Evolutionary conservation across 2,329 filamentous ascomycete species (phyloP).

Genomic region (Pestalotiopsis fici): DNA sequence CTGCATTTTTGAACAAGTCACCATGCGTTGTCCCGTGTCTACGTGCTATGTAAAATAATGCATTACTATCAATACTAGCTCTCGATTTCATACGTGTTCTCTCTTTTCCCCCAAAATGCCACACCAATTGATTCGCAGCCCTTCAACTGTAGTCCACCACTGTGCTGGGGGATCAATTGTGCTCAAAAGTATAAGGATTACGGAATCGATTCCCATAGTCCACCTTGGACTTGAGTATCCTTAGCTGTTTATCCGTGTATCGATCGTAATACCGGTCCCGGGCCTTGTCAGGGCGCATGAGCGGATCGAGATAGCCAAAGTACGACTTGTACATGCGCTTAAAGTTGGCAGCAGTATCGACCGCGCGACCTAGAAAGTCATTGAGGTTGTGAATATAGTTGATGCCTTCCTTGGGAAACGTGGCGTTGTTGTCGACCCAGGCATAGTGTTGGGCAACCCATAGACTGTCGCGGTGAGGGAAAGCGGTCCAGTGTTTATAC

Average conservation of each 20-base stretch:
- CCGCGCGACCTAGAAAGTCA: conserved; percentile 15
- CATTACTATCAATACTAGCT: no score
- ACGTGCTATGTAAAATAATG: no score
- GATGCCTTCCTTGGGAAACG: conserved; percentile 20
- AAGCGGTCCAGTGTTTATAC: conserved; percentile 19
- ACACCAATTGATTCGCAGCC: background rate
- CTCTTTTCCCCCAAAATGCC: background rate
- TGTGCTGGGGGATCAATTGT: no score
- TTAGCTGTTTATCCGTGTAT: conserved; percentile 13
- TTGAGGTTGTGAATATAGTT: conserved; percentile 21
- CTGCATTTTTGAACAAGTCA: background rate
- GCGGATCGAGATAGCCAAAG: conserved; percentile 26
- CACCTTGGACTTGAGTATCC: conserved; percentile 20
- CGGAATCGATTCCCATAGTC: conserved; percentile 25
- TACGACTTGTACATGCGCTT: conserved; percentile 19
- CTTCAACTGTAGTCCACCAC: no score
- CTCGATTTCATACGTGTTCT: no score
- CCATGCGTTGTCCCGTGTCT: no score
- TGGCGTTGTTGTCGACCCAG: conserved; percentile 12
- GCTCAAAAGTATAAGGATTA: conserved; percentile 25
- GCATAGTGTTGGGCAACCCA: conserved; percentile 33
- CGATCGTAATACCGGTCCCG: conserved; percentile 23
- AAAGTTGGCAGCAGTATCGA: background rate
- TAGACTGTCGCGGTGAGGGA: conserved; percentile 27
- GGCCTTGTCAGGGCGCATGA: conserved; percentile 18